Base-by-base conservation (phyloP, 2,329 filamentous ascomycete genomes). In the Fusarium domesticum region DNA sequence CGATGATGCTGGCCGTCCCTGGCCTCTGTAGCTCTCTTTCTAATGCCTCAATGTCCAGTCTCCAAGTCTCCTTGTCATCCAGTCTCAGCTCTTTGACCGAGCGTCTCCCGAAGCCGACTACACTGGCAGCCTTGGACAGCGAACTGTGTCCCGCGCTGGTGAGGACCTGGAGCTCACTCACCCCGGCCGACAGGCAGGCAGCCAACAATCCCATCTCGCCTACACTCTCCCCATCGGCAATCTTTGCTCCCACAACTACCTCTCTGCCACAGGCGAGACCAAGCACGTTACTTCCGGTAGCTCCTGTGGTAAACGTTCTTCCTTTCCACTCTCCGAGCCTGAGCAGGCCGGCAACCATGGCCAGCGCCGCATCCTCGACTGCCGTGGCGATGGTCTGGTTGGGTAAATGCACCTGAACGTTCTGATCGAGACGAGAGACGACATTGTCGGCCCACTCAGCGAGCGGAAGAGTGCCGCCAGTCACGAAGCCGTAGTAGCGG, bases 401-500 rank as follows among this genome's bases (percentile, higher is more conserved):
- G 0, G 89, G 84, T 2, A 96, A 72, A 64, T 96, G 90, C 1
- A 95, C 87, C 45, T 84, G 78, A 5, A 90, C 83, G 64, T 91
- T 96, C 63, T 95, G 89, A 63, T 96, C 91, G 48, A 85, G 78
- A 7, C 80, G 77, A 5, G 84, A 84, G 48, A 92, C 89, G n/a
- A 96, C 69, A 52, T 89, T 86, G 64, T 96, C 92, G 2, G 89
- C 91, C 42, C 88, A 79, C 55, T 85, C 77, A 23, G 90, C 90
- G 18, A 89, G 81, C 6, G 89, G 88, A 0, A 91, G 87, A 6
- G 77, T 74, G 12, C 89, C 87, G 35, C 92, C 92, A 0, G 85
- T 95, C 6, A 96, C 86, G 64, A 96, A 96, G 47, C 89, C 91
- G 64, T 89, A 95, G 73, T 95, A 95, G 42, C 82, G 80, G 10